phyloP scores from a whole-genome alignment of 345 rosid genomes.

The Trapa bicornis region DNA sequence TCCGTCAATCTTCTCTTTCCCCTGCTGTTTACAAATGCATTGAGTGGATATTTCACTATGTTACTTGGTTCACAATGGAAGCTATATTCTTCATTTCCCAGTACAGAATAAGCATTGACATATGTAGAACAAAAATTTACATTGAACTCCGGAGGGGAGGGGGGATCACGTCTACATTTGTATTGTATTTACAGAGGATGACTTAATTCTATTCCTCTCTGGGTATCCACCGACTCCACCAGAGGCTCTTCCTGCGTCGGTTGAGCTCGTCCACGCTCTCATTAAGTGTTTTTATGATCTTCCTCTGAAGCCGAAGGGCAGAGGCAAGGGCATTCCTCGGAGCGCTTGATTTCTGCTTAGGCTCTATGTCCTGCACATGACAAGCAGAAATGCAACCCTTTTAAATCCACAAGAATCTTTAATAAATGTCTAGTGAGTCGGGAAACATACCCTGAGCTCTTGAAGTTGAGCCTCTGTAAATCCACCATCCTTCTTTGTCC shows the following conservation, averaged over 20 bases:
- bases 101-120: neutral
- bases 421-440: neutral
- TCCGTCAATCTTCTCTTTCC: no score
- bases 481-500: conserved; percentile 83
- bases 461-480: conserved; percentile 93
- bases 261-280: conserved; percentile 78
- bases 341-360: conserved; percentile 43
- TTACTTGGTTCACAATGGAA: neutral
- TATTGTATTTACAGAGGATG: conserved; percentile 5
- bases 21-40: no score
- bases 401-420: neutral
- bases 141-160: neutral
- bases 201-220: conserved; percentile 52
- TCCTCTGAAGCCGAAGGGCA: conserved; percentile 66
- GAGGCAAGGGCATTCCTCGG: conserved; percentile 72
- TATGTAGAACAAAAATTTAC: neutral
- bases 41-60: no score
- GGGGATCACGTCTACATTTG: neutral
- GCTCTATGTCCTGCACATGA: conserved; percentile 46
- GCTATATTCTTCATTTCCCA: neutral
- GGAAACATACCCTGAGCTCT: conserved; percentile 48
- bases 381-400: neutral
- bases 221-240: conserved; percentile 99
- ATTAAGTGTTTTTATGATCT: conserved; percentile 46
- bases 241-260: conserved; percentile 56